Base-by-base conservation (phyloP, 2,329 filamentous ascomycete species). In the Pestalotiopsis fici region DNA sequence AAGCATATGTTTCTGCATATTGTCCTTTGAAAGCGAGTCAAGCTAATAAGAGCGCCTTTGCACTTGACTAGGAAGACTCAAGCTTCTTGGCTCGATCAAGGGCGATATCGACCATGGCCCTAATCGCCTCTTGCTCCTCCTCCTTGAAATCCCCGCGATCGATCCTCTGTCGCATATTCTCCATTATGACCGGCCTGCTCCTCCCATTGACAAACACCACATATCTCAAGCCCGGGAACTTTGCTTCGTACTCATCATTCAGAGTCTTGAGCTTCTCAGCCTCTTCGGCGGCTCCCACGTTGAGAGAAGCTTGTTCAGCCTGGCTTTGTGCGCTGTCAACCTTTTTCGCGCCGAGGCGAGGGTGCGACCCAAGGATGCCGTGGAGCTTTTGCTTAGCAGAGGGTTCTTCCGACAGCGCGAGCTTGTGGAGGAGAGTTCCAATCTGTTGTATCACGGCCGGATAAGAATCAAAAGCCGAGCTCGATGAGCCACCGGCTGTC, bases 71-170 rank as follows among this genome's bases (percentile, higher is more conserved):
- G 21, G 63, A 47, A 70, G 75, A 59, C 23, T 67, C 67, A 50
- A 93, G 78, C 78, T 94, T 97, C 37, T 80, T 78, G 1, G 91
- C 93, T 61, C 95, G 87, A 75, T 97, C 93, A 64, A 88, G 87
- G 35, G 95, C 95, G 75, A 98, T 98, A 74, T 94, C 92, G 75
- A 93, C 94, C 93, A 98, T 97, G 54, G 95, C 94, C 91, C 91
- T 86, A 62, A 97, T 91, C 5, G 88, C 93, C 72, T 92, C 92
- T 66, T 83, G 78, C 69, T 94, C 88, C 81, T 98, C 95, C 18
- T 83, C 83, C 27, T 83, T 79, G 64, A 90, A 83, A 77, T 95
- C 87, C 1, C 86, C 89, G 64, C 90, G 83, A 18, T 85, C 87
- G 74, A 97, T 97, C 64, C 95, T 86, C 64, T 80, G 78, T 69